phyloP scores from a whole-genome alignment of 2,329 filamentous ascomycete genomes.

The Geosmithia flava region DNA sequence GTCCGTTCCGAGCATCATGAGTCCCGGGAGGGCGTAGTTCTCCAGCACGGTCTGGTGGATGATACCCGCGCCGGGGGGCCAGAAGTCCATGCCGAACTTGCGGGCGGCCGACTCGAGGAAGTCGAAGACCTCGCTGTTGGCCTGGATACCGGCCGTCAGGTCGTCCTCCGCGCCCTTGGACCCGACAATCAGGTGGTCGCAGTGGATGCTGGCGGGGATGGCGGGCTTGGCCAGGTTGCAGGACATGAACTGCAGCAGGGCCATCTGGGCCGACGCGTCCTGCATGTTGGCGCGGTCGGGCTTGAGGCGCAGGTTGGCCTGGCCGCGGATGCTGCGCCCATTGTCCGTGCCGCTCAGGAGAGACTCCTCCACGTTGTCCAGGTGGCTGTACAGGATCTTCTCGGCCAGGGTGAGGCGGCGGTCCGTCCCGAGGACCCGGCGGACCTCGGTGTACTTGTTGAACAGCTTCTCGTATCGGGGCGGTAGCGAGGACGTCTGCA shows the following conservation, averaged over 20 bases:
- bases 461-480: slow-evolving; percentile 78
- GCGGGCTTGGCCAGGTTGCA: slow-evolving; percentile 82
- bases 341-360: slow-evolving; percentile 73
- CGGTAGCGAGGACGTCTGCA: slow-evolving; percentile 25
- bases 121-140: slow-evolving; percentile 95
- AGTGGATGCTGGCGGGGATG: slow-evolving; percentile 95
- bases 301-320: slow-evolving; percentile 90
- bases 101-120: slow-evolving; percentile 88
- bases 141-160: slow-evolving; percentile 70
- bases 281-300: slow-evolving; percentile 98
- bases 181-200: slow-evolving; percentile 97
- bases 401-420: slow-evolving; percentile 72
- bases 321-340: slow-evolving; percentile 72
- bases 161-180: slow-evolving; percentile 82
- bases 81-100: slow-evolving; percentile 91
- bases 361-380: slow-evolving; percentile 81
- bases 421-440: slow-evolving; percentile 53
- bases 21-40: slow-evolving; percentile 91
- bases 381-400: slow-evolving; percentile 95
- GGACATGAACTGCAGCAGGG: slow-evolving; percentile 95
- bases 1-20: slow-evolving; percentile 99
- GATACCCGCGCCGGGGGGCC: slow-evolving; percentile 86
- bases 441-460: slow-evolving; percentile 63
- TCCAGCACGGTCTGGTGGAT: slow-evolving; percentile 97
- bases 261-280: slow-evolving; percentile 98